Evolutionary conservation across 208 protist genomes (phyloP), one percentile per base, ranked within the genome.

Genomic region (Acanthamoeba polyphaga): DNA sequence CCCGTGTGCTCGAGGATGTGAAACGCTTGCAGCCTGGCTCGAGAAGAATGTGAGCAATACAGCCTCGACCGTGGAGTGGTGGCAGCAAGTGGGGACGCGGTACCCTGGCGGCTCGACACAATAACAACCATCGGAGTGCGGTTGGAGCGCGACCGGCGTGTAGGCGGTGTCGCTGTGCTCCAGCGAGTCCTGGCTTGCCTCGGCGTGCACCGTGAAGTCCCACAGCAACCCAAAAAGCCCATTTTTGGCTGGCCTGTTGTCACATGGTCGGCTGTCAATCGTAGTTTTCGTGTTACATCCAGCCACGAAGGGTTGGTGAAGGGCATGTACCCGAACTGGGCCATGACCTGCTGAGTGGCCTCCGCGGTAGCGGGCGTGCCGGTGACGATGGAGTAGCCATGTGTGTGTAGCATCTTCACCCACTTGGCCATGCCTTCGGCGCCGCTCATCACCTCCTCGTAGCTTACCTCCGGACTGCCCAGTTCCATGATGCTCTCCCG

Each of bases 71-170:
- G 53, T 58, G 53, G 53, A 19, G 53, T 58, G 53, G 1, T 12
- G 10, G 53, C 10, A 9, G 10, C 13, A 58, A 58, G 53, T 58
- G 53, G 10, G 10, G 10, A 17, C 53, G 53, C 17, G 53, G 53
- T 82, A 94, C 89, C 89, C 89, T 15, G 89, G 89, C 78, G 89
- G 89, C 34, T 94, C 89, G 27, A 94, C 46, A 66, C 89, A 82
- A 38, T 94, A 94, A 46, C 89, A 82, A 9, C 89, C 89, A 22
- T 94, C 89, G 29, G 62, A 60, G 49, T 94, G 89, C 22, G 89
- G 38, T 17, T 68, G 13, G 10, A 85, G 76, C 8, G 76, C 76
- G 76, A 85, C 46, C 5, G 76, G 76, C 19, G 89, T 94, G 53
- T 94, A 94, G 89, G 89, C 89, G 5, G 89, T 94, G 32, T 94